phyloP scores from a whole-genome alignment of 176 grass and related monocot genomes.

The Paspalum notatum region DNA sequence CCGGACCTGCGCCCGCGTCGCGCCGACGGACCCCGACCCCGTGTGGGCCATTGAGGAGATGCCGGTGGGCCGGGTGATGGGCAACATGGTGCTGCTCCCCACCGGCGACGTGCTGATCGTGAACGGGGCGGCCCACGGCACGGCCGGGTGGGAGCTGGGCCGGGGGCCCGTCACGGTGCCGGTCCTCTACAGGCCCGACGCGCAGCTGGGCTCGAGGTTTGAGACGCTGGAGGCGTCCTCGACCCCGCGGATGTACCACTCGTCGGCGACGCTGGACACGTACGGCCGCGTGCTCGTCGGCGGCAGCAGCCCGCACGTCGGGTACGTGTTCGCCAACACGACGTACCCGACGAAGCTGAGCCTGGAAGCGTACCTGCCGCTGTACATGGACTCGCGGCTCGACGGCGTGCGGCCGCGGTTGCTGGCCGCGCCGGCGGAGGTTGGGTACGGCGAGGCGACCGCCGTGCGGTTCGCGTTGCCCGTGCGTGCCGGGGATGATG shows the following conservation, averaged over 20 bases:
- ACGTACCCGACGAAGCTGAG: constrained; percentile 81
- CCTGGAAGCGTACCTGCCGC: constrained; percentile 77
- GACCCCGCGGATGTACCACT: constrained; percentile 82
- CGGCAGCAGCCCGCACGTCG: constrained; percentile 82
- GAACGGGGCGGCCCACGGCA: constrained; percentile 65
- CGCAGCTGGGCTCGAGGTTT: constrained; percentile 44
- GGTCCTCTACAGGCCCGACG: constrained; percentile 58
- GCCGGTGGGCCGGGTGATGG: constrained; percentile 68
- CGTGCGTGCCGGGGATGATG: background rate
- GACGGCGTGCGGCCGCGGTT: constrained; percentile 48
- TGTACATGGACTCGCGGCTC: constrained; percentile 54
- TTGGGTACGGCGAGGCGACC: constrained; percentile 57
- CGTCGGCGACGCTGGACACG: constrained; percentile 64
- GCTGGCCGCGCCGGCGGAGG: constrained; percentile 39
- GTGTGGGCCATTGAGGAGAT: constrained; percentile 78
- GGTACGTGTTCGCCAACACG: constrained; percentile 69
- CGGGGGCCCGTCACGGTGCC: constrained; percentile 60
- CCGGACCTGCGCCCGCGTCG: constrained; percentile 61
- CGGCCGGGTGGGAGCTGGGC: constrained; percentile 80
- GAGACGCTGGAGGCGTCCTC: constrained; percentile 29
- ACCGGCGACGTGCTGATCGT: constrained; percentile 78
- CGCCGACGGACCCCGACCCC: constrained; percentile 53
- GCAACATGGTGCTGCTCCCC: constrained; percentile 83
- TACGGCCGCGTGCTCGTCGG: constrained; percentile 69
- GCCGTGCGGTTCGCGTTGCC: constrained; percentile 51